Base-by-base conservation (phyloP, 805 yeast species). In the Zygotorulaspora danielsina region DNA sequence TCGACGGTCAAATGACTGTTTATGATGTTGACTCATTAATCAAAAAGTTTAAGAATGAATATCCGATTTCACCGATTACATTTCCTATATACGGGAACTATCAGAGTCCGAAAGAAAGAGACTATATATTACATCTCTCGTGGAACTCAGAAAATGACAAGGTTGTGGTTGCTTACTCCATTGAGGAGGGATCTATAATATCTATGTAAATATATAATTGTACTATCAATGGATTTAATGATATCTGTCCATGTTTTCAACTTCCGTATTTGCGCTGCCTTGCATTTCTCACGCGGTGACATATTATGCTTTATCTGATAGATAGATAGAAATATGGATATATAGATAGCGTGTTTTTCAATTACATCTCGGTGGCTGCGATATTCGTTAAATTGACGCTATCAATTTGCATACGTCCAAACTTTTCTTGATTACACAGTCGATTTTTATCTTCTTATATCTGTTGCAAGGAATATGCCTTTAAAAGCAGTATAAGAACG, bases 1-100 rank as follows among this genome's bases (percentile, higher is more conserved):
- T 76, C 39, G 76, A 75, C 27, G 88, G 90, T 0, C 66, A 67
- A 18, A 67, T 83, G 2, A 59, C 72, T 8, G 53, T 83, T 0
- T 79, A 81, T 73, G 71, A 72, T 42, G 50, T 75, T 1, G 49
- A 47, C 8, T 15, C 48, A 18, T 34, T 50, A 24, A 34, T 39
- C 6, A 42, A 24, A 15, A 32, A 19, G 34, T 27, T 27, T 34
- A 19, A 22, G 46, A 45, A 16, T 25, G 50, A 38, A 47, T 38
- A 18, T 9, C 22, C 32, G 7, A 13, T 26, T n/a, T 18, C 34
- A 6, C 65, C 55, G 12, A 46, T 54, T 22, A 51, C 65, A 5
- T 50, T 57, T 11, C 55, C 55, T 1, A 38, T 52, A 6, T 43
- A 43, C 30, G 59, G 59, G 4, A 53, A 44, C 12, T 51, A 50